phyloP scores from a whole-genome alignment of 306 rosid species.

The cucumber (Cucumis sativus) region DNA sequence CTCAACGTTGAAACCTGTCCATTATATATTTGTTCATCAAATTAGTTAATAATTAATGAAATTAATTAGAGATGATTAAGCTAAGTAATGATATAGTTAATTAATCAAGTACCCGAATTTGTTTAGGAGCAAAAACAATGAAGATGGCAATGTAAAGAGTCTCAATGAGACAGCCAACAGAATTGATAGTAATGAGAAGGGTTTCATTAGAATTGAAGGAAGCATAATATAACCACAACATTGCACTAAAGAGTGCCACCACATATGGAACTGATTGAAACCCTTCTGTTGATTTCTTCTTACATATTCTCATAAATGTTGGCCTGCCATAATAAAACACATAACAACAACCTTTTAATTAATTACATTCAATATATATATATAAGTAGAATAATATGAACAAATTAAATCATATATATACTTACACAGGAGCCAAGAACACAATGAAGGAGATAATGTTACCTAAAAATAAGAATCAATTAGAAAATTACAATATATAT shows the following conservation, averaged over 20 bases:
- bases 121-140: constrained; percentile 54
- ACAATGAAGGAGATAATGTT: constrained; percentile 69
- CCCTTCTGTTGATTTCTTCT: constrained; percentile 88
- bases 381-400: too few relatives aligned
- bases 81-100: too few relatives aligned
- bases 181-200: constrained; percentile 67
- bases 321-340: constrained; percentile 28
- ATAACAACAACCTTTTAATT: too few relatives aligned
- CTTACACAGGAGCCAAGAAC: constrained; percentile 88
- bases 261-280: constrained; percentile 83
- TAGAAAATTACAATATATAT: too few relatives aligned
- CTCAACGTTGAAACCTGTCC: constrained; percentile 54
- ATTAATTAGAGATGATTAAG: too few relatives aligned
- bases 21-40: neutral
- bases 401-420: too few relatives aligned
- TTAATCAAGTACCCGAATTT: constrained; percentile 37
- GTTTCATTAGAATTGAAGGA: constrained; percentile 47
- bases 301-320: constrained; percentile 51
- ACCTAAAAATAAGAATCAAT: constrained; percentile 20
- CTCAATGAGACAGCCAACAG: constrained; percentile 64
- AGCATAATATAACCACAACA: constrained; percentile 88
- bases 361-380: too few relatives aligned
- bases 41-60: too few relatives aligned
- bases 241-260: constrained; percentile 78
- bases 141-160: constrained; percentile 60